Evolutionary conservation across 371 early-diverging fungal species (phyloP).

Genomic region (Nematocida parisii): DNA sequence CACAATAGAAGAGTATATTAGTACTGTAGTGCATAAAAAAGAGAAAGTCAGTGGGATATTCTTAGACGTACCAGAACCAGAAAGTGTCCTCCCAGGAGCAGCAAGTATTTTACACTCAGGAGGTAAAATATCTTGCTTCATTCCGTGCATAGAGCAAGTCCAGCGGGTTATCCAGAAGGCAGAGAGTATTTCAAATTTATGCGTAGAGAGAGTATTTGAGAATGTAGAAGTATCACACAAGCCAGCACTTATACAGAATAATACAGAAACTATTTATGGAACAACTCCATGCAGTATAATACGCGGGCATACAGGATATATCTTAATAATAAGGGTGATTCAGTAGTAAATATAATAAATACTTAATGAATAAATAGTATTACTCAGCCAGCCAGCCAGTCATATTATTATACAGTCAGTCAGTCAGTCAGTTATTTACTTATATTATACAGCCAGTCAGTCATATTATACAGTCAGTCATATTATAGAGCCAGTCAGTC

Average conservation of each 20-base stretch:
- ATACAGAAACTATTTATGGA: constrained; percentile 14
- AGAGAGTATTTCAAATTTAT: neutral
- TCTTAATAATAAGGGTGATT: neutral
- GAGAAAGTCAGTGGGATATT: constrained; percentile 43
- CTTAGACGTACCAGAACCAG: constrained; percentile 59
- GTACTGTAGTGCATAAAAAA: neutral
- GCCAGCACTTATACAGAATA: neutral
- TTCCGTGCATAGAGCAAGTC: constrained; percentile 62
- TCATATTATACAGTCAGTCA: too few relatives aligned
- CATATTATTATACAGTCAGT: too few relatives aligned
- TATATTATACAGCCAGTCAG: too few relatives aligned
- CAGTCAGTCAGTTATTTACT: too few relatives aligned
- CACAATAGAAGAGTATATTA: constrained; percentile 28
- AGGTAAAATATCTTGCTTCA: constrained; percentile 48
- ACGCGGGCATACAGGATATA: constrained; percentile 42
- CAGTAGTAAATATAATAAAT: neutral
- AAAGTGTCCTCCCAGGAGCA: neutral
- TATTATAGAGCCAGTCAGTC: too few relatives aligned
- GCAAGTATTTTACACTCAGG: neutral
- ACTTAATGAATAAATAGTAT: too few relatives aligned
- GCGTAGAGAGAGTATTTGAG: constrained; percentile 22
- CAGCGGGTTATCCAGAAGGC: constrained; percentile 14
- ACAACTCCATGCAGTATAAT: constrained; percentile 16
- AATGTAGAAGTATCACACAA: constrained; percentile 41
- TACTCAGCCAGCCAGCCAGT: too few relatives aligned